phyloP scores from a whole-genome alignment of 768 basidiomycete species.

The Suillus fuscotomentosus region DNA sequence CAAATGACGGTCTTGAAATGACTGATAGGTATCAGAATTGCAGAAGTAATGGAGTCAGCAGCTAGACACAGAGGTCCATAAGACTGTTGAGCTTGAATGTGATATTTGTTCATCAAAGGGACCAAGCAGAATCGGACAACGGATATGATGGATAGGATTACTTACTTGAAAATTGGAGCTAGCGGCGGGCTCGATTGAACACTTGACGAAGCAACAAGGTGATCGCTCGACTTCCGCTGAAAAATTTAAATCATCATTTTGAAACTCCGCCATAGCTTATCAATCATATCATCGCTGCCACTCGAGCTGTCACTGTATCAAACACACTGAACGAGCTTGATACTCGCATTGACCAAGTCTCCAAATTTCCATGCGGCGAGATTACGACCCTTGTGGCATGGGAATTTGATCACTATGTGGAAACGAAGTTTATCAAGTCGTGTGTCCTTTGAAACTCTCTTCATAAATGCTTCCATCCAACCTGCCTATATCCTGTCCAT shows the following conservation, averaged over 20 bases:
- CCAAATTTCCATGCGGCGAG: background rate
- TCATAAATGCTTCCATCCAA: background rate
- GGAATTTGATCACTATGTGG: background rate
- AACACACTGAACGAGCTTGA: background rate
- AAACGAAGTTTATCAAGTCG: background rate
- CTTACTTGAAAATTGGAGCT: background rate
- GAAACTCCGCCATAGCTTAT: background rate
- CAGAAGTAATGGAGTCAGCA: constrained; percentile 41
- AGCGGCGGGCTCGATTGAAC: no score
- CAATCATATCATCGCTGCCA: no score
- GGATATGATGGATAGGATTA: background rate
- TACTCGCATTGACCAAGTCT: background rate
- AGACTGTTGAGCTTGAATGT: constrained; percentile 53
- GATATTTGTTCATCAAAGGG: constrained; percentile 37
- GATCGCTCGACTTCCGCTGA: background rate
- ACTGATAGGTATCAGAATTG: constrained; percentile 38
- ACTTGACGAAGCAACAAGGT: background rate
- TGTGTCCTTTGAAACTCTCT: background rate
- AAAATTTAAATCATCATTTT: background rate
- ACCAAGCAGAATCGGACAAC: background rate
- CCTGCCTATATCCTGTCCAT: background rate
- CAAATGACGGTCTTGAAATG: background rate
- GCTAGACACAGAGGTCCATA: constrained; percentile 36
- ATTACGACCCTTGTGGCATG: background rate
- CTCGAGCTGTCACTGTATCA: no score